Base-by-base conservation (phyloP, 148 eudicot genomes). In the Nyssa sinensis region DNA sequence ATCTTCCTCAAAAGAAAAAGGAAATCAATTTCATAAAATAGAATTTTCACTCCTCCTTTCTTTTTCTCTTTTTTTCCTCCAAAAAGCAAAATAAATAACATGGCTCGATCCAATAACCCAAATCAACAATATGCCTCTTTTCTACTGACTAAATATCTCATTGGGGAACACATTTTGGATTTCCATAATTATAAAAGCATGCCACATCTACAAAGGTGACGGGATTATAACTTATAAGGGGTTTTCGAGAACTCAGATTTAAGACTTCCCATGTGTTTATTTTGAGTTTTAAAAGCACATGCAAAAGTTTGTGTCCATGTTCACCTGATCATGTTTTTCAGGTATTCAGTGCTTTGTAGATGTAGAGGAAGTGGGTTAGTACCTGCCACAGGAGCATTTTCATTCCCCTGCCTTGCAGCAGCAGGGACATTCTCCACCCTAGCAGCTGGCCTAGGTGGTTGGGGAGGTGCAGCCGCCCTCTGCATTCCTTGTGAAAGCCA, bases 401-500 rank as follows among this genome's bases (percentile, higher is more conserved):
- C 90, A 65, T 84, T 78, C 34, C 62, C 85, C 66, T 60, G 82
- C 64, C 76, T 71, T 61, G 82, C 88, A 69, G 79, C 87, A 44
- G 88, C 84, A 57, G 83, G 83, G n/a, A 62, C 68, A 71, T 88
- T 88, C 23, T 85, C 98, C 24, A 74, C 86, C 82, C 94, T 78
- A 53, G 78, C 87, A 79, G 90, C 91, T 59, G 90, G 96, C 70
- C 98, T 86, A 7, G 88, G 88, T 69, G 93, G 94, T 62, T 83
- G 88, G 30, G 97, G 98, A 79, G 98, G 99, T 67, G 94, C 91
- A 78, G 97, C 99, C 72, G 99, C 98, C 81, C 98, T 85, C 69
- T 86, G 94, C 98, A 93, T 96, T 60, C 97, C 93, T 87, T 84
- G 97, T 64, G 97, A 89, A 74, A 91, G 81, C 98, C 98, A 96